phyloP scores from a whole-genome alignment of 108 stramenopile genomes.

The Pseudonitzschia pungens region DNA sequence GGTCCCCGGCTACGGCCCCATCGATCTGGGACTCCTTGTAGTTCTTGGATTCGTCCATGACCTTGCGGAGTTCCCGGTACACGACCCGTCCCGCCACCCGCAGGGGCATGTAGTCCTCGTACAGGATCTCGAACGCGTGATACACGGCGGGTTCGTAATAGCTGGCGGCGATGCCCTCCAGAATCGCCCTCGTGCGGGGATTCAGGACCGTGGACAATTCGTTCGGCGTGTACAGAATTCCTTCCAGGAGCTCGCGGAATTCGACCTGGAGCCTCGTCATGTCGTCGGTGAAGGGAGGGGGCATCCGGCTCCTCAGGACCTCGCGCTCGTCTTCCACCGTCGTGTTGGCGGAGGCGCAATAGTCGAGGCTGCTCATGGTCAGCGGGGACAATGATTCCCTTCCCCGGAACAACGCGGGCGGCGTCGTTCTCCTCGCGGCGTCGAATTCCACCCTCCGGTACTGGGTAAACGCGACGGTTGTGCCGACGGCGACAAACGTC shows the following conservation, averaged over 20 bases:
- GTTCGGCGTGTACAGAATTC: conserved; percentile 27
- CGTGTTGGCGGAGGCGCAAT: conserved; percentile 1
- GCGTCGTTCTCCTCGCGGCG: neutral
- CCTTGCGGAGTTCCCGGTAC: conserved; percentile 40
- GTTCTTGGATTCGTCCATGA: conserved; percentile 46
- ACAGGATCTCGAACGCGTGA: conserved; percentile 75
- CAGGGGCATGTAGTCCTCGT: conserved; percentile 75
- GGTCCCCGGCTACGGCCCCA: conserved; percentile 20
- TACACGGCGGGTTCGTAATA: conserved; percentile 63
- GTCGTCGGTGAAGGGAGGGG: conserved; percentile 2
- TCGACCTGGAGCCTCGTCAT: conserved; percentile 46
- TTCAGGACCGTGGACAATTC: conserved; percentile 38
- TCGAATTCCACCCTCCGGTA: conserved; percentile 11
- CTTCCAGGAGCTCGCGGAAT: conserved; percentile 47
- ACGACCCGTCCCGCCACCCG: conserved; percentile 75
- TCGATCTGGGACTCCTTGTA: conserved; percentile 36
- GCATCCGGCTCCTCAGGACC: conserved; percentile 20
- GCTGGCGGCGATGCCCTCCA: conserved; percentile 64
- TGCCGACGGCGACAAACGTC: neutral
- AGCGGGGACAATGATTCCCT: neutral
- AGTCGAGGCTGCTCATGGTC: neutral
- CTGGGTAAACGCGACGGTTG: conserved; percentile 3
- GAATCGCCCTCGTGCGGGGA: conserved; percentile 53
- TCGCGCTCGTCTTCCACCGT: conserved; percentile 20
- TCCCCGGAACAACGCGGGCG: neutral